Base-by-base conservation (phyloP, 1,139 yeast species). In the Blastobotrys capitulatus region DNA sequence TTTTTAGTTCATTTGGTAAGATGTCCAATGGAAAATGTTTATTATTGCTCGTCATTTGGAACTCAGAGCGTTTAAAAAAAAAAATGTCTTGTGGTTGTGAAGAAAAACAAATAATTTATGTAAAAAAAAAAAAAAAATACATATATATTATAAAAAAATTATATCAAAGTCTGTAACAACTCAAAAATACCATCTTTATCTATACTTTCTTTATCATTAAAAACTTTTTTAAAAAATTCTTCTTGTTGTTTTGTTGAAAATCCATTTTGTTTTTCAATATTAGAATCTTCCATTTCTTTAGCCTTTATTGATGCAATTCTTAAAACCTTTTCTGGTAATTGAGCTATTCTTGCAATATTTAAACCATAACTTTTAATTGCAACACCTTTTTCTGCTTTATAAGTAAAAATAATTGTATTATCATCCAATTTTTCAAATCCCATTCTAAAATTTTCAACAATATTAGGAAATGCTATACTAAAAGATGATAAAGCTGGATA, bases 401-500 rank as follows among this genome's bases (percentile, higher is more conserved):
- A 68, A 41, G 67, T 53, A 48, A 69, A 61, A 12, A 58, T 54
- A n/a, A 60, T 56, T 5, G 47, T 47, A 2, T 56, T 44, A 45
- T 42, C 48, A 18, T 45, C 44, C 2, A 48, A 46, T n/a, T 45
- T 54, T 12, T 69, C 65, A 60, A 77, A 87, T 13, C 86, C 89
- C 94, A 89, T 84, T 62, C 86, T 94, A 62, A 73, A 83, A 60
- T 83, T 84, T 15, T 72, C 70, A 6, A 84, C 79, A 3, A 65
- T 57, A 0, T 62, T 62, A 1, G 71, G 67, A 22, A 37, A 38
- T 15, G 48, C 44, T 6, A 39, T 22, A 56, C 77, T 80, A 44
- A 86, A 71, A 6, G 72, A 69, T 51, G 82, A 78, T 29, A 89
- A 70, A 18, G 80, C 76, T n/a, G 94, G 92, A 64, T 83, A 90